Evolutionary conservation across 2,329 filamentous ascomycete genomes (phyloP), one percentile per base, ranked within the genome.

Genomic region (Decorospora gaudefroyi): DNA sequence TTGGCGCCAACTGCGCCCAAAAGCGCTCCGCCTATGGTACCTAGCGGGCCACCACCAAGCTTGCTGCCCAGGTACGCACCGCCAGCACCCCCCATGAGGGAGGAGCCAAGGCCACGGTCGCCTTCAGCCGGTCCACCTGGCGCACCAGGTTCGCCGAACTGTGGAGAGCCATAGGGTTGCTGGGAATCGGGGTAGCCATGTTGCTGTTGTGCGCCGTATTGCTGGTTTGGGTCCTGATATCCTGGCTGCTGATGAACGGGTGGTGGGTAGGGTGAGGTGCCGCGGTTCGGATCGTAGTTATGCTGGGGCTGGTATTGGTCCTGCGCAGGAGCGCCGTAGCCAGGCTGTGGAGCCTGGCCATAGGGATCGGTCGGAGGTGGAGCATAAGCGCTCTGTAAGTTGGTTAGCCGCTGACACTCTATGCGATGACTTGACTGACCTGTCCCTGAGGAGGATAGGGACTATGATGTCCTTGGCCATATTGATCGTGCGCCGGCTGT

Each of bases 1-100:
- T 81, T 81, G 1, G 80, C 80, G 3, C 75, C 77, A n/a, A 82
- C 72, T 0, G 79, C 78, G 22, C 80, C 80, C 11, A 74, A 76
- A 1, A 78, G 71, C 0, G 76, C 72, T 8, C 77, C 78, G 6
- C 74, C 78, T 2, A 81, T 59, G 2, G 76, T 79, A 15, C 77
- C 76, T 17, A 82, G 59, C 23, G 75, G 50, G 12, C 80, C 79
- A 18, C 76, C 77, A 9, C 79, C 80, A 13, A 78, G 67, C 53
- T 78, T 75, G 64, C 81, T 76, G 0, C 78, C 79, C 0, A 78
- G 71, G 57, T 75, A 81, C 6, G 76, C 79, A n/a, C 77, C 80
- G 1, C 72, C 78, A 12, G 74, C 78, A 39, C 78, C 76, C 15
- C 79, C 80, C 1, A 78, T 53, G 17, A 83, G 57, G 3, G 79